Percentiles rank a stretch among this genome's conserved stretches.
Conservation (phyloP, 2,329 filamentous ascomycete species). For the Paraphoma chrysanthemicola region DNA sequence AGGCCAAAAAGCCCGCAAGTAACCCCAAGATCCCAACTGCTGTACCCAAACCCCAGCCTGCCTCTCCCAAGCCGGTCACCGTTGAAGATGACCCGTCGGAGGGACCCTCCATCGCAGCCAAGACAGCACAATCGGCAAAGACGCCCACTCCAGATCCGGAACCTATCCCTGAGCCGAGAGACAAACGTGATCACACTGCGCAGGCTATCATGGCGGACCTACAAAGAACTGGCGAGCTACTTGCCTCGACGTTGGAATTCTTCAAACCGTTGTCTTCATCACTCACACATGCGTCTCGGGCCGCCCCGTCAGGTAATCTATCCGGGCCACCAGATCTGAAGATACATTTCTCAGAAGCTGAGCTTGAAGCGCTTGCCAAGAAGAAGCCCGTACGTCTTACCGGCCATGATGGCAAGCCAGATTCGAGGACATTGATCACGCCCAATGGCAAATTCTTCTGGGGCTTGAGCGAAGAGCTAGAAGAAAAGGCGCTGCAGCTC, state of each 20-base stretch:
- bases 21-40: slow-evolving; percentile 30
- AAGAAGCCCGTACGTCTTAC: slow-evolving; percentile 58
- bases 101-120: slow-evolving; percentile 16
- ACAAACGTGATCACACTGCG: slow-evolving; percentile 39
- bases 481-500: slow-evolving; percentile 72
- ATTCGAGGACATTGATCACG: slow-evolving; percentile 71
- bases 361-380: slow-evolving; percentile 60
- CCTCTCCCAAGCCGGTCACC: slow-evolving; percentile 36
- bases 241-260: slow-evolving; percentile 50
- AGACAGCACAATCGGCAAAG: slow-evolving; percentile 25
- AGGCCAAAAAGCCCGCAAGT: slow-evolving; percentile 71
- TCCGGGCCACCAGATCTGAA: slow-evolving; percentile 44
- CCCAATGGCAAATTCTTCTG: slow-evolving; percentile 79
- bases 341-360: slow-evolving; percentile 49
- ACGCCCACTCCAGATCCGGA: slow-evolving; percentile 31
- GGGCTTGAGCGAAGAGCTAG: slow-evolving; percentile 72
- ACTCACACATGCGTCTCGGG: slow-evolving; percentile 39
- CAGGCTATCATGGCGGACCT: slow-evolving; percentile 49
- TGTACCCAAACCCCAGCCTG: slow-evolving; percentile 34
- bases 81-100: slow-evolving; percentile 37
- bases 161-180: slow-evolving; percentile 29
- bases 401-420: slow-evolving; percentile 52
- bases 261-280: slow-evolving; percentile 51
- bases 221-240: slow-evolving; percentile 47
- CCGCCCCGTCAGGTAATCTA: slow-evolving; percentile 19